Percentiles rank a stretch among this genome's conserved stretches.
Conservation (phyloP, 192 early-diverging fungal genomes). For the Backusella tuberculispora region DNA sequence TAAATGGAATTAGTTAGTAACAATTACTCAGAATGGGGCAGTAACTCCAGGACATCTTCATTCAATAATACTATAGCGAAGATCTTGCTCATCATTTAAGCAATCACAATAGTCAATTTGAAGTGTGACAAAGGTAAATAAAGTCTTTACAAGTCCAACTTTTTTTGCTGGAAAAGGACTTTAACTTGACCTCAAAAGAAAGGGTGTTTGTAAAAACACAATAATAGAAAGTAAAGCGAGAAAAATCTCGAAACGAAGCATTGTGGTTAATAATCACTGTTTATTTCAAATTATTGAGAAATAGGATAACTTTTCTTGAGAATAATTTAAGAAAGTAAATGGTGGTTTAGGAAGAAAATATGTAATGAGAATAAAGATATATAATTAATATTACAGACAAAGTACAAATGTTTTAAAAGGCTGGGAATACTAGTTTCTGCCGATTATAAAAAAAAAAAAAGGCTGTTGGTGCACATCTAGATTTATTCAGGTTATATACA, state of each 20-base stretch:
- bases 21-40: slow-evolving; percentile 16
- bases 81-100: slow-evolving; percentile 11
- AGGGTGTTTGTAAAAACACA: not conserved
- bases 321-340: too few species aligned
- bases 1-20: slow-evolving; percentile 11
- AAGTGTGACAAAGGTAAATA: slow-evolving; percentile 14
- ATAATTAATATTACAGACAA: too few species aligned
- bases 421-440: too few species aligned
- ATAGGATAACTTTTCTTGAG: too few species aligned
- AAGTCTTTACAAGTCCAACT: not conserved
- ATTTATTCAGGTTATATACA: slow-evolving; percentile 16
- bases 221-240: slow-evolving; percentile 5
- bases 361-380: too few species aligned
- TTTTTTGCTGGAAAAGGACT: slow-evolving; percentile 11
- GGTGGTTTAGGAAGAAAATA: too few species aligned
- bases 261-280: slow-evolving; percentile 16
- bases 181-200: slow-evolving; percentile 16
- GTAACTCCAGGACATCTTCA: slow-evolving; percentile 1
- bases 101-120: slow-evolving; percentile 17
- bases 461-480: slow-evolving; percentile 9
- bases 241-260: not conserved
- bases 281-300: slow-evolving; percentile 17
- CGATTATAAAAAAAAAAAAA: too few species aligned
- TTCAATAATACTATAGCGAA: slow-evolving; percentile 14
- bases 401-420: too few species aligned